Base-by-base conservation (phyloP, 306 rosid species). In the Vicia sativa region DNA sequence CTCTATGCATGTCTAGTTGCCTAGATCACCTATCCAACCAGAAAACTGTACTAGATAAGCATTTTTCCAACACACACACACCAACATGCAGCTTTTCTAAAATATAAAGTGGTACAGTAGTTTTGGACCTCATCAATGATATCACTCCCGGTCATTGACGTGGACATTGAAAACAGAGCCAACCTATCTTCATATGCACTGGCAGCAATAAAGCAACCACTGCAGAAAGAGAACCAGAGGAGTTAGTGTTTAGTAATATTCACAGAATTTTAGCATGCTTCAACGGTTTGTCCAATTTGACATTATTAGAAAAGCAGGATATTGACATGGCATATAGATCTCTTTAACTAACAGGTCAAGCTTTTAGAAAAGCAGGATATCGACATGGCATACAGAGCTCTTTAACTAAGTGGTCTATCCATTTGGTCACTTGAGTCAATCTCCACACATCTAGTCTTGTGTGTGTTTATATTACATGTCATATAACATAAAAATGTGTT, bases 151-250 rank as follows among this genome's bases (percentile, higher is more conserved):
- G 86, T 73, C 65, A 57, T 42, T 73, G 98, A 92, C 85, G 87
- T 65, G 14, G 96, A 92, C 85, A 89, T 65, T n/a, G 96, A 87
- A 81, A 92, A 83, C 71, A 92, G 67, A 57, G 90, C 96, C 89
- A 90, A 41, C 43, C 77, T 86, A 81, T 83, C 83, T 78, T 86
- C 96, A 77, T 84, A 92, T 60, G 96, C 96, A 74, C 98, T 87
- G 65, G 78, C 84, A 81, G 98, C 98, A 73, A 92, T 79, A 81
- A 84, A 92, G 82, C 96, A 87, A 83, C 98, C 98, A 83, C 96
- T 90, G 91, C 53, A 86, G 58, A 83, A 78, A 72, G 78, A 69
- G 65, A 78, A 70, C 31, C 64, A 39, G 8, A 15, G 6, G 66
- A 60, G 52, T 55, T 55, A 28, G 62, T 55, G 28, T 52, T 77